Evolutionary conservation across 169 alveolate genomes (phyloP), one percentile per base, ranked within the genome.

Genomic region (Eimeria brunetti): DNA sequence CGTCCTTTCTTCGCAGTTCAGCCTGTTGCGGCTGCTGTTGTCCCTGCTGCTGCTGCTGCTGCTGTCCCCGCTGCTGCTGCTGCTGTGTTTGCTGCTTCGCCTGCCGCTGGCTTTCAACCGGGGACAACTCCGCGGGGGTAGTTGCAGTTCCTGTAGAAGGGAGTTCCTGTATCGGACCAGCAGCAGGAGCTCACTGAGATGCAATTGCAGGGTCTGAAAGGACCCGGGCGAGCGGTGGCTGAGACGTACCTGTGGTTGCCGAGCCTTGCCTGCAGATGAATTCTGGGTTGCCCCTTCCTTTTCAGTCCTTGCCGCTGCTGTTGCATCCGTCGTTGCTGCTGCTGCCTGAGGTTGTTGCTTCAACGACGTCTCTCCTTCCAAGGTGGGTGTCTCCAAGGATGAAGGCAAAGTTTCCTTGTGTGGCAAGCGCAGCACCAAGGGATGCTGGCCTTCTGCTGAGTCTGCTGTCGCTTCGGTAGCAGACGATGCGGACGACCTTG

Each of bases 331-430:
- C 14, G 36, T 53, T 20, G 73, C 44, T 8, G 89, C 30, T 81
- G 46, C 49, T 81, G 89, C 89, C 20, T 30, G 51, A 27, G 58
- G 86, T 49, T 46, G 73, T 71, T 49, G 75, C 89, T 81, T 71
- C 60, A 20, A 24, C 53, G 51, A 27, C 14, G 69, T 51, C 24
- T 44, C 51, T 49, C 51, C 71, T 56, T 51, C 73, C 33, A 53
- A 18, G 33, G 89, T 81, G 11, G 89, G 51, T 71, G 46, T 51
- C 69, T 81, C 89, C 69, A 53, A 53, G 62, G 89, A 81, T 14
- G 89, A 81, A 81, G 89, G 89, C 89, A 81, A 33, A 33, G 89
- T 81, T 7, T 49, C 89, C 51, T 49, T 81, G 33, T 81, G 89
- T 24, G 89, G 89, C 89, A 81, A 36, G 60, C 89, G 71, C 71